Evolutionary conservation across 1,139 yeast species (phyloP), one percentile per base, ranked within the genome.

Genomic region (Pichia sp.): DNA sequence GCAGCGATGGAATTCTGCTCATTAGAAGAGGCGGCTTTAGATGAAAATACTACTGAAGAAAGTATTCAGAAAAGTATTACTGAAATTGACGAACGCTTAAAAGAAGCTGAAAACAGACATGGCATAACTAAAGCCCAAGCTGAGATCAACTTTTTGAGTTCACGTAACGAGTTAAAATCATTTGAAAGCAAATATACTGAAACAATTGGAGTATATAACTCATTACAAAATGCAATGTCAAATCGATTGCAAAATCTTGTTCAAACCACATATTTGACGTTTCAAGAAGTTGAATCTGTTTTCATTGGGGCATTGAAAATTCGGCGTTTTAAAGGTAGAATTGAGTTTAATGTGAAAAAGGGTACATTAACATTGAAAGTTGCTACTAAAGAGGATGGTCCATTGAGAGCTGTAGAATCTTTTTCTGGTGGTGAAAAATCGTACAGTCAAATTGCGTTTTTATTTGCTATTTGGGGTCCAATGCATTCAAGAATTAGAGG

Each of bases 351-450:
- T 50, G 74, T 72, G 44, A 64, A 62, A 3, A 64, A 67, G n/a
- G 68, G 70, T 42, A 64, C 66, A 15, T 62, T 84, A 44, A 67
- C 70, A 21, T 70, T 83, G 61, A 59, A 70, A 43, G 86, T 80
- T 2, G 67, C 78, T 25, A 80, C 88, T 0, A 74, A 76, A 44
- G 72, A 68, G 37, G 80, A 75, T 45, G 72, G 70, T 34, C 70
- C 70, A 31, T 68, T 73, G 36, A 69, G 96, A 52, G 78, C 82
- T 31, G 86, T 85, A 12, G 86, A 80, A 48, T 82, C 96, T 0
- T 70, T 91, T 28, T 86, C 96, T 1, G 99, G 99, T 31, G 99
- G 99, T 34, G 98, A 93, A 58, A 89, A 89, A 59, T 86, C 96
- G 1, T 91, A 84, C 58, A 79, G 96, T 0, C 98, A 93, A 58